Conservation (phyloP, 2,329 filamentous ascomycete genomes). For the Cladophialophora carrionii region DNA sequence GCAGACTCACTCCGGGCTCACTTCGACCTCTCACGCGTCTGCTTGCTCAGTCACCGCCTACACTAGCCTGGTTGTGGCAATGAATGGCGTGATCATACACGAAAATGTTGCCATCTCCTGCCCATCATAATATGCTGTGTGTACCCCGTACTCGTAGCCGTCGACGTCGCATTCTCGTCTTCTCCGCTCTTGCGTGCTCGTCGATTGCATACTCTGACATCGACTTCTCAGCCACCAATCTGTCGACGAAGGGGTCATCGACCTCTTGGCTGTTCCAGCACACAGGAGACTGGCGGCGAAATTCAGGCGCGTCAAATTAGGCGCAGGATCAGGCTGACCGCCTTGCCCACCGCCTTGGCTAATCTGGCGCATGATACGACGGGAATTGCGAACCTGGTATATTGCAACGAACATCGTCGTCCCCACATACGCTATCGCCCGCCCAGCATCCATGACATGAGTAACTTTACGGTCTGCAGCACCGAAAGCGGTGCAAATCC, state of each 20-base stretch:
- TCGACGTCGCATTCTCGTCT: neutral
- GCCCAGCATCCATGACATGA: constrained; percentile 13
- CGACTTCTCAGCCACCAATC: too few species aligned
- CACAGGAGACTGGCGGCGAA: neutral
- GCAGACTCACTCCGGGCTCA: neutral
- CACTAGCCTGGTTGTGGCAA: constrained; percentile 28
- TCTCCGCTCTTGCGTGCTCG: constrained; percentile 4
- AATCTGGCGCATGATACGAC: neutral
- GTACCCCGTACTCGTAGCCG: neutral
- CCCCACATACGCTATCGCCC: constrained; percentile 35
- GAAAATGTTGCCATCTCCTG: constrained; percentile 29
- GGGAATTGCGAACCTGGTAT: neutral
- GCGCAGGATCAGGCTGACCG: constrained; percentile 16
- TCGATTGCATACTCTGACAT: neutral
- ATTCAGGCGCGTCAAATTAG: neutral
- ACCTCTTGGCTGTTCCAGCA: neutral
- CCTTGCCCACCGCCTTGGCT: constrained; percentile 13
- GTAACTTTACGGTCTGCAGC: constrained; percentile 5
- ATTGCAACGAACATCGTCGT: constrained; percentile 12
- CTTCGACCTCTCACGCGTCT: too few species aligned
- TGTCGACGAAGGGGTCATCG: neutral
- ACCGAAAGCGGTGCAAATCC: neutral
- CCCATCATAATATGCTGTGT: neutral
- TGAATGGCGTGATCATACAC: constrained; percentile 32
- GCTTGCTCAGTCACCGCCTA: constrained; percentile 25